Evolutionary conservation across 257 asterid genomes (phyloP), one percentile per base, ranked within the genome.

Genomic region (Solanum chmielewskii): DNA sequence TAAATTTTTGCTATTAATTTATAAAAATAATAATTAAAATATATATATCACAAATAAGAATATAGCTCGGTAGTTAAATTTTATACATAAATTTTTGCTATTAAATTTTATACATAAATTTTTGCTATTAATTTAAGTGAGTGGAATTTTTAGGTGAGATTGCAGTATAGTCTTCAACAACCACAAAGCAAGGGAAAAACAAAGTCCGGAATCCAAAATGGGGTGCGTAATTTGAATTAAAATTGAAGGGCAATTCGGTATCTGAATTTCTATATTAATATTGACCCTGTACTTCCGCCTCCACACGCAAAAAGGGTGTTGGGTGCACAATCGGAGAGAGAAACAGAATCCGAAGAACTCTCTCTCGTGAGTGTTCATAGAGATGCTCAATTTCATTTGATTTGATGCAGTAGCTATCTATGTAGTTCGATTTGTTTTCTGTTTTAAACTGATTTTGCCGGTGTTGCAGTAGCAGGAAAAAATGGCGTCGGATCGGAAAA

Each of bases 401-500:
- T 41, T 49, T 21, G 86, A 64, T 45, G 21, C 70, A 4, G 86
- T 23, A 52, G 45, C 2, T 27, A 9, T 27, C 4, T 27, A 27
- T 27, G 25, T 27, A n/a, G 16, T 42, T 25, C 81, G 70, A 35
- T 87, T 37, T 73, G 21, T 15, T 25, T 41, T 87, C 27, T 89
- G 56, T 87, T n/a, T 41, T 2, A 33, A 83, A 33, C 56, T 84
- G 68, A 80, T 80, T 4, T 47, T 16, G 15, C 27, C 6, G 37
- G 84, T 44, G 84, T 31, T 77, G 83, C 84, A 25, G 83, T 77
- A 77, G 60, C 71, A 75, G 88, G 83, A 20, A 83, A 76, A 68
- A 4, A 95, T 95, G 99, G 94, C 91, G 59, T 87, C 98, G 78
- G 94, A 92, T 94, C 90, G 88, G 84, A 93, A 93, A 85, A 39